These are phyloP conservation scores for Escallonia herrerae DNA, from an alignment of 129 eudicot genomes.

Conservation along the genomic window DNA sequence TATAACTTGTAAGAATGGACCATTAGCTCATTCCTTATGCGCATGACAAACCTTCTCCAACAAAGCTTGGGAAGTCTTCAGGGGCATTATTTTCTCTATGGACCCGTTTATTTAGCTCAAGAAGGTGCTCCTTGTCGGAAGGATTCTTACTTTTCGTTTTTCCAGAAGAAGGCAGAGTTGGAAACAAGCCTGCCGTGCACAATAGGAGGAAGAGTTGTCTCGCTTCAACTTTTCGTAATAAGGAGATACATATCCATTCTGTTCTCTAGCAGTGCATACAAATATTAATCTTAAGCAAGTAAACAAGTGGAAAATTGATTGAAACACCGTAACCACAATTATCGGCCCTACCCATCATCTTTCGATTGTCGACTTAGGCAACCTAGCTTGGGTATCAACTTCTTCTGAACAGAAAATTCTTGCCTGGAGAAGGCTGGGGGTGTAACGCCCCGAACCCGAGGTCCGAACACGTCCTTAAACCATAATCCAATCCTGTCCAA, in stretches of 20 bases:
- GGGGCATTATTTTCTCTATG: constrained; percentile 93
- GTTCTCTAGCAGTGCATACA: constrained; percentile 56
- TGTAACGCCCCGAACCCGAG: no score
- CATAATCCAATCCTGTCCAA: no score
- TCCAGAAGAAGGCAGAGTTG: constrained; percentile 63
- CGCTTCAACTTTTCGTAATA: constrained; percentile 27
- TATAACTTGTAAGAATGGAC: no score
- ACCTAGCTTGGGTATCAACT: constrained; percentile 19
- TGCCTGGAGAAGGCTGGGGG: constrained; percentile 22
- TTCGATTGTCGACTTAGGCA: constrained; percentile 17
- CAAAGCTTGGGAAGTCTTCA: constrained; percentile 88
- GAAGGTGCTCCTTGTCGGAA: constrained; percentile 78
- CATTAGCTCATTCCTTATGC: no score
- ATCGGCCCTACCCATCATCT: constrained; percentile 38
- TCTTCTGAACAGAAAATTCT: constrained; percentile 26
- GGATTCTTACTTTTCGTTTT: constrained; percentile 86
- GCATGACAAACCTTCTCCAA: no score
- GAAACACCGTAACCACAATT: neutral
- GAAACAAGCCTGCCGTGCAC: constrained; percentile 48
- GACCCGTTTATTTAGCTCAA: constrained; percentile 82
- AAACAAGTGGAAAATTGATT: constrained; percentile 7
- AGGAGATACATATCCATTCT: constrained; percentile 20
- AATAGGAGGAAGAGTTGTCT: constrained; percentile 51
- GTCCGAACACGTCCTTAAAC: no score
- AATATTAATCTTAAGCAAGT: constrained; percentile 21